Evolutionary conservation across 352 stramenopile genomes (phyloP).

Genomic region (Globisporangium iwayamae): DNA sequence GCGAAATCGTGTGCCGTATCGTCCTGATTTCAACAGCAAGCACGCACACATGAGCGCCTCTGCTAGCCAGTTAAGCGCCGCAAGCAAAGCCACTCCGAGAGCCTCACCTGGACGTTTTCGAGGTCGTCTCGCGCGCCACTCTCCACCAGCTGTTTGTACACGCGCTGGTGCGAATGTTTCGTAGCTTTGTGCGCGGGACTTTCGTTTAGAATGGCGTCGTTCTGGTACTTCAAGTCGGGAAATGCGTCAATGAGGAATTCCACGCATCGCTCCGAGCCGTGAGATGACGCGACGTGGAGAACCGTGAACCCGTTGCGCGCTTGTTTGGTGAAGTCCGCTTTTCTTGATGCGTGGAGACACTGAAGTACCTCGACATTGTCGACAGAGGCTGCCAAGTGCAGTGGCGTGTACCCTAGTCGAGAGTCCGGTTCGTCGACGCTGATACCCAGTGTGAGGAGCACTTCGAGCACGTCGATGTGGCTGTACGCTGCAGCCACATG

Average conservation of each 20-base stretch:
- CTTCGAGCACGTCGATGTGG: too few relatives aligned
- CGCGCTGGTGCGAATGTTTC: conserved; percentile 35
- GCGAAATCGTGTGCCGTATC: conserved; percentile 32
- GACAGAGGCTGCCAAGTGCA: too few relatives aligned
- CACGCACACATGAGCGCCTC: background rate
- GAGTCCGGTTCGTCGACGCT: too few relatives aligned
- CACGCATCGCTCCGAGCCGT: conserved; percentile 43
- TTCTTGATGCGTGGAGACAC: conserved; percentile 27
- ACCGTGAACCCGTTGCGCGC: conserved; percentile 53
- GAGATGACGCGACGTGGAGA: conserved; percentile 50
- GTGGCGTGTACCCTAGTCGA: too few relatives aligned
- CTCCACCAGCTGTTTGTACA: conserved; percentile 37
- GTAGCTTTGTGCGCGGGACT: conserved; percentile 59
- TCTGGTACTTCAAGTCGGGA: conserved; percentile 33
- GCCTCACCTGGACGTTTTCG: conserved; percentile 54
- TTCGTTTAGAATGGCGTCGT: conserved; percentile 42
- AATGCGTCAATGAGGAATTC: conserved; percentile 38
- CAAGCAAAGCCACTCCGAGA: background rate
- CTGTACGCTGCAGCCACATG: too few relatives aligned
- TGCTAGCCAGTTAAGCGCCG: background rate
- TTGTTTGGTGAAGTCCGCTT: conserved; percentile 44
- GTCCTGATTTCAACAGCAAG: conserved; percentile 20
- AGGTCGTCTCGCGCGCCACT: conserved; percentile 39
- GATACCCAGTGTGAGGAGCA: too few relatives aligned
- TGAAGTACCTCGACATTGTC: too few relatives aligned